Evolutionary conservation across 2,329 filamentous ascomycete genomes (phyloP), one percentile per base, ranked within the genome.

Genomic region (Penicillium paneum): DNA sequence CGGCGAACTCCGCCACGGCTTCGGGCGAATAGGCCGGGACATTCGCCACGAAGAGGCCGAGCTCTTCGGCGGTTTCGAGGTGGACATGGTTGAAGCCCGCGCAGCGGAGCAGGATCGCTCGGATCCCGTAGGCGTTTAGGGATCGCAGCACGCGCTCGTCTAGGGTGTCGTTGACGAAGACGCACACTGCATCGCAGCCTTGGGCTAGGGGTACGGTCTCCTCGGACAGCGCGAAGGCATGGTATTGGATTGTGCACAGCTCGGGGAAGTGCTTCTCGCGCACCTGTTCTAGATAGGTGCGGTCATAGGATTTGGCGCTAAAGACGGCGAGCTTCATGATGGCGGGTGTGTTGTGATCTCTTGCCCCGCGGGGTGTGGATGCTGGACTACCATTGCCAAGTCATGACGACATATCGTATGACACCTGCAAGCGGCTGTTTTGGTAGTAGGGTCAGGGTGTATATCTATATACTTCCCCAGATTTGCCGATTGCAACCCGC

Each of bases 61-160:
- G 76, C 19, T 69, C 65, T 61, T 79, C 74, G 51, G 86, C 86
- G 1, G 76, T 74, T 17, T 69, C 67, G 21, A 88, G 79, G 65
- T 88, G 82, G 55, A 88, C 81, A 62, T 87, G 83, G 74, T 89
- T 87, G 77, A 79, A 87, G 53, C 86, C 86, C 1, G 86, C 86
- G 70, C 86, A 88, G 49, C 86, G 83, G 52, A 88, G 77, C 24
- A 87, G 79, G 58, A 88, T 76, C 48, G 82, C 82, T 44, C 77
- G 77, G 41, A 85, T 78, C 63, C 83, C 83, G 39, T 69, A 60
- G 19, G 65, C 56, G 49, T n/a, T n/a, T n/a, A 88, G 78, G 0
- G 74, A 71, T 19, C 74, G 68, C 40, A 88, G 75, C 36, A 87
- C 81, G 1, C 72, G 65, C 5, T 70, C 76, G 49, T 77, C 73